Evolutionary conservation across 192 early-diverging fungal genomes (phyloP), one percentile per base, ranked within the genome.

Genomic region (Spizellomyces sp.): DNA sequence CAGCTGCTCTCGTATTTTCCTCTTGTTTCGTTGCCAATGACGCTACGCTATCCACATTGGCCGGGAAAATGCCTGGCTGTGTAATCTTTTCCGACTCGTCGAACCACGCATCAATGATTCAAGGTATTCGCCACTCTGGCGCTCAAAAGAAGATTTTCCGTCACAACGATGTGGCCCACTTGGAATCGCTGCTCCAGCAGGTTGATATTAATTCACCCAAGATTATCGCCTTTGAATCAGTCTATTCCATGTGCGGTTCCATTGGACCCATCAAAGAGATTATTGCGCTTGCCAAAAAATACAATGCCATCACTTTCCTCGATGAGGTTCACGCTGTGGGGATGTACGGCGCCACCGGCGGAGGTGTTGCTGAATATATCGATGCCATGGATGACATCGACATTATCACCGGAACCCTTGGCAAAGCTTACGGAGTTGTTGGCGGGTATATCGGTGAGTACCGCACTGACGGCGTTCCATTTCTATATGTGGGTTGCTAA

Each of bases 281-380:
- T 71, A 91, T 88, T 69, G 83, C 86, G 46, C 79, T 98, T 47
- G 95, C 96, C 62, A 91, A 90, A 48, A 95, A 96, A 82, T 98
- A 98, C 81, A 93, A 93, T 58, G 96, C 96, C 56, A 92, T 98
- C 70, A 98, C 96, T 36, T 98, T 96, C 84, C 80, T 96, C 50
- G 96, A 98, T 73, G 95, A 98, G 78, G 96, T 98, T 43, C 96
- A 98, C 69, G 95, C 96, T n/a, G 96, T 98, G n/a, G 96, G 96
- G 67, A 96, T 98, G 95, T 98, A 98, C 75, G 96, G 96, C 8
- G 84, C 89, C 15, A 89, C 90, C 64, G 96, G 95, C 64, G 95
- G 90, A 41, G 96, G 96, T 68, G 95, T 98, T 36, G 95, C 96
- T 50, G 94, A 96, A 80, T 93, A 98, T 81, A 84, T 95, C 63